A percentile compares a stretch with the other conserved stretches of the same genome.
Evolutionary conservation across 2,329 filamentous ascomycete species (phyloP).

Genomic region (Pseudocercospora vitis): DNA sequence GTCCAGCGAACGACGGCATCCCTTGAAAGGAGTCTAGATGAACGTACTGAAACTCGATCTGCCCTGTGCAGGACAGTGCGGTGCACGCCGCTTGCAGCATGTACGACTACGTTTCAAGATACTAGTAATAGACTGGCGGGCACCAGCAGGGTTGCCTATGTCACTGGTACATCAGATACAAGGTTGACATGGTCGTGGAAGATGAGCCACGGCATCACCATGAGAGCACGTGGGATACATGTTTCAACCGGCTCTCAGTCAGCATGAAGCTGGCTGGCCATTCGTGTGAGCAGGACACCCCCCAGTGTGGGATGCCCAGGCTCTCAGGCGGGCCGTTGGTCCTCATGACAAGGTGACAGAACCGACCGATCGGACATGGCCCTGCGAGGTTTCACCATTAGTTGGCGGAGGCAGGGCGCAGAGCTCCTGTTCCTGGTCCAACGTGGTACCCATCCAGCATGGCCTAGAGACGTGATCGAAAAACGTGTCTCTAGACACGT

Average conservation of each 20-base stretch:
- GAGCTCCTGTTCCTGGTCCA: slow-evolving; percentile 11
- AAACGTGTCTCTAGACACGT: slow-evolving; percentile 3
- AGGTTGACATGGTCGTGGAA: slow-evolving; percentile 1
- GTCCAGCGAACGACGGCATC: no score
- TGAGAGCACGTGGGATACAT: neutral
- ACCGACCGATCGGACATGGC: slow-evolving; percentile 4
- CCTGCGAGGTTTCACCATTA: slow-evolving; percentile 9
- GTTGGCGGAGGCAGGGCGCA: slow-evolving; percentile 2
- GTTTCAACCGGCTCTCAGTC: neutral
- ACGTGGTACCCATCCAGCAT: slow-evolving; percentile 14
- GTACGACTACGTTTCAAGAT: neutral
- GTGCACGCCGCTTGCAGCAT: neutral
- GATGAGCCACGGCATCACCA: neutral
- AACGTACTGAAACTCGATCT: neutral
- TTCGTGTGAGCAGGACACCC: neutral
- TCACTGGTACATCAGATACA: neutral
- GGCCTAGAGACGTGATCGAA: neutral
- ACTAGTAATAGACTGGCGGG: neutral
- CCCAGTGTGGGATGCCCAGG: neutral
- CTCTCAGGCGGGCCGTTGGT: neutral
- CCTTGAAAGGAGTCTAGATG: no score
- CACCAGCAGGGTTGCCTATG: neutral
- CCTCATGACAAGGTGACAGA: slow-evolving; percentile 4
- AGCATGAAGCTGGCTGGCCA: neutral
- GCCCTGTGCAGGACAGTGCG: neutral